Evolutionary conservation across 176 grass and related monocot species (phyloP).

Genomic region (Musa beccarii): DNA sequence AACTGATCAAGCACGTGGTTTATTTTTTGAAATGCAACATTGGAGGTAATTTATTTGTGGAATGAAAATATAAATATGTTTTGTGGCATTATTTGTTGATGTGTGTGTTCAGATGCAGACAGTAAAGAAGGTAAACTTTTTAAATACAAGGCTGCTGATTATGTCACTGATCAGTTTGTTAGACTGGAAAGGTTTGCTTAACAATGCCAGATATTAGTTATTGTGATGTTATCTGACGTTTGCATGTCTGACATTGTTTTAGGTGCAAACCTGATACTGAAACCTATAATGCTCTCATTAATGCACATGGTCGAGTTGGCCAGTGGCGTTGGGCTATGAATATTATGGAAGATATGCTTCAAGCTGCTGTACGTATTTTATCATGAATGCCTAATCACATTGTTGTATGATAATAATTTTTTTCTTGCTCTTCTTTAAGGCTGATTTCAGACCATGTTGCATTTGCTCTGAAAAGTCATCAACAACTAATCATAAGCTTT

Average conservation of each 20-base stretch:
- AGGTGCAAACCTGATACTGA: conserved; percentile 92
- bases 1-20: conserved; percentile 71
- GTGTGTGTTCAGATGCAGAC: neutral
- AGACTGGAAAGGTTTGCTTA: neutral
- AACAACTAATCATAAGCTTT: neutral
- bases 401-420: neutral
- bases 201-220: neutral
- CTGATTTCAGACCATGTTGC: neutral
- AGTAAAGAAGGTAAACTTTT: neutral
- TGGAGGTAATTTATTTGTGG: conserved; percentile 49
- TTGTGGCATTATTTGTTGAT: conserved; percentile 6
- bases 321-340: conserved; percentile 94
- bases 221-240: conserved; percentile 6
- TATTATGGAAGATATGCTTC: conserved; percentile 99
- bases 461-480: neutral
- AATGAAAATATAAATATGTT: conserved; percentile 4
- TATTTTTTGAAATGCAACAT: conserved; percentile 97
- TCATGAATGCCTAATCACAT: neutral
- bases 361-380: conserved; percentile 58
- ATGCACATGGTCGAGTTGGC: conserved; percentile 79
- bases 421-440: neutral
- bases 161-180: neutral
- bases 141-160: neutral
- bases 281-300: conserved; percentile 80
- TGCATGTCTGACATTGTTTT: conserved; percentile 14